These are phyloP conservation scores for Candida boleticola DNA, from an alignment of 805 yeast species.

Conservation along the genomic window DNA sequence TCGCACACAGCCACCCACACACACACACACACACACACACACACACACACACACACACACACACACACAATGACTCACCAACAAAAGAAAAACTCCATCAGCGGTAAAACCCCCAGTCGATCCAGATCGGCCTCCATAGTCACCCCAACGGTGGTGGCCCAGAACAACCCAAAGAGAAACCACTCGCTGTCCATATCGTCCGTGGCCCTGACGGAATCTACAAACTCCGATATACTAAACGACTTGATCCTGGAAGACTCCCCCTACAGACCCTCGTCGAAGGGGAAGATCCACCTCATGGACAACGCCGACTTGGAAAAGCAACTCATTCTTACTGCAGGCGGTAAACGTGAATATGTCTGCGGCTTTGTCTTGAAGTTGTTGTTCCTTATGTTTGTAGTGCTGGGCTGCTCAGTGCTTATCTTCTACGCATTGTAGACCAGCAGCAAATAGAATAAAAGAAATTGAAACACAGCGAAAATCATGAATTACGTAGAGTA, in stretches of 20 bases:
- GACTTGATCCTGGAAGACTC: conserved; percentile 12
- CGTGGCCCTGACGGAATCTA: conserved; percentile 14
- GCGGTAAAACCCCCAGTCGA: conserved; percentile 5
- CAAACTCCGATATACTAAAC: conserved; percentile 11
- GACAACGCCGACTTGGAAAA: conserved; percentile 36
- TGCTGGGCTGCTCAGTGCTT: conserved; percentile 32
- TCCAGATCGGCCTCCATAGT: conserved; percentile 13
- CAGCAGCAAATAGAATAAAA: background rate
- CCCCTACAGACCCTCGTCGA: conserved; percentile 6
- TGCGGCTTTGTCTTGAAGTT: conserved; percentile 30
- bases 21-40: too few relatives aligned
- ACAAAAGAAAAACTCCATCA: background rate
- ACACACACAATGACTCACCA: too few relatives aligned
- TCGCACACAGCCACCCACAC: too few relatives aligned
- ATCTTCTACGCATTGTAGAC: conserved; percentile 32
- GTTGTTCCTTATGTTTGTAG: conserved; percentile 25
- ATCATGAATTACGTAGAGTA: too few relatives aligned
- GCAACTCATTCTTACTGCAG: conserved; percentile 36
- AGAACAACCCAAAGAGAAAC: conserved; percentile 15
- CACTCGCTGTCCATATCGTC: conserved; percentile 25
- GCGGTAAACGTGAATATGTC: conserved; percentile 34
- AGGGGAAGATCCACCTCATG: conserved; percentile 22
- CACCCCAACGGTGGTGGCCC: conserved; percentile 5
- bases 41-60: too few relatives aligned
- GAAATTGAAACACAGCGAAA: too few relatives aligned